phyloP scores from a whole-genome alignment of 441 rosid genomes.

The Syzygium syzygioides region DNA sequence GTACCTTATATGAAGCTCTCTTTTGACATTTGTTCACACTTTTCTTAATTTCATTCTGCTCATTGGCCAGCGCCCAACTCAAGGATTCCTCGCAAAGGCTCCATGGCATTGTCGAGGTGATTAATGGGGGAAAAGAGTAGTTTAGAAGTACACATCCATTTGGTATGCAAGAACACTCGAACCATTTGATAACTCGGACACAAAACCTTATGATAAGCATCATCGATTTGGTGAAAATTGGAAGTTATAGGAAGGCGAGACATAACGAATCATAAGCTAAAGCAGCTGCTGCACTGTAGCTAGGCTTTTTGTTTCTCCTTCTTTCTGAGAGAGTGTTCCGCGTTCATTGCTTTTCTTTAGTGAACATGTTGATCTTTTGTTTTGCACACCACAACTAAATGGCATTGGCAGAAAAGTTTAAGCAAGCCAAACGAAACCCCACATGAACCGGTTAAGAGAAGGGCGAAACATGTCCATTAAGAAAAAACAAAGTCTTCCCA shows the following conservation, averaged over 20 bases:
- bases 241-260: not conserved
- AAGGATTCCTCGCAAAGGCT: not conserved
- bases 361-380: not conserved
- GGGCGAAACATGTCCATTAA: not conserved
- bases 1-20: not conserved
- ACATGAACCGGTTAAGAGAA: not conserved
- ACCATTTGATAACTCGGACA: not conserved
- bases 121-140: not conserved
- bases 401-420: not conserved
- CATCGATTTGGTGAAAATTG: not conserved
- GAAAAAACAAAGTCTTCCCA: not conserved
- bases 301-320: not conserved
- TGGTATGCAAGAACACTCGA: not conserved
- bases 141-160: not conserved
- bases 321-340: not conserved
- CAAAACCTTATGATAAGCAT: not conserved
- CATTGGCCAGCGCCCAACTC: not conserved
- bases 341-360: not conserved
- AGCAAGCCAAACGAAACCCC: not conserved
- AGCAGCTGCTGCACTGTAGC: not conserved
- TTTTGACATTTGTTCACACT: not conserved
- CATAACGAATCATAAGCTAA: not conserved
- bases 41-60: not conserved
- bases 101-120: not conserved
- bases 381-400: not conserved